Conservation (phyloP, 768 basidiomycete genomes). For the Phylloporus arenicola region DNA sequence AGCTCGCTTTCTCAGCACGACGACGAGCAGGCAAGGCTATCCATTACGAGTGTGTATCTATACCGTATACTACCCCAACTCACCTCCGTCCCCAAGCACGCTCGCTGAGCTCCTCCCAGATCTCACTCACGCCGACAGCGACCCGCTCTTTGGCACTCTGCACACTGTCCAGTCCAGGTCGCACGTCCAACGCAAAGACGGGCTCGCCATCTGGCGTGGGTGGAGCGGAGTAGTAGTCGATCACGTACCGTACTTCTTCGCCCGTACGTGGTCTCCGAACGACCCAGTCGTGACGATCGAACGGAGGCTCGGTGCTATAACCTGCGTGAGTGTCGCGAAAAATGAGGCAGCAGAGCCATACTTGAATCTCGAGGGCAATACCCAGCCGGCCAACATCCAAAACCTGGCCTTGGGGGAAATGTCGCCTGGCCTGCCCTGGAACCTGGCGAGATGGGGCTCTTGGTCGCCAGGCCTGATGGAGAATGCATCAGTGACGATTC, state of each 20-base stretch:
- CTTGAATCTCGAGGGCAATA: constrained; percentile 90
- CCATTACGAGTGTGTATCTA: constrained; percentile 5
- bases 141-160: constrained; percentile 73
- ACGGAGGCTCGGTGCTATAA: constrained; percentile 80
- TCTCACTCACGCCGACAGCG: constrained; percentile 59
- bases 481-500: background rate
- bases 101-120: constrained; percentile 45
- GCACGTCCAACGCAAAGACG: constrained; percentile 91
- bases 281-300: constrained; percentile 98
- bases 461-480: constrained; percentile 45
- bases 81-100: constrained; percentile 25
- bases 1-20: constrained; percentile 8
- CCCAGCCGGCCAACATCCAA: constrained; percentile 80
- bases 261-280: constrained; percentile 75
- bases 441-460: constrained; percentile 70
- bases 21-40: background rate
- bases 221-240: constrained; percentile 97
- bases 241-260: constrained; percentile 89
- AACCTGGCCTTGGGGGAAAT: constrained; percentile 92
- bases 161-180: constrained; percentile 87
- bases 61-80: constrained; percentile 11
- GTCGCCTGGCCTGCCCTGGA: constrained; percentile 88
- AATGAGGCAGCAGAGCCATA: constrained; percentile 33
- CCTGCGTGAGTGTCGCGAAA: constrained; percentile 1
- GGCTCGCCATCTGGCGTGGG: constrained; percentile 87